These are phyloP conservation scores for Sporothrix mexicana DNA, from an alignment of 2,329 filamentous ascomycete genomes.

Conservation along the genomic window DNA sequence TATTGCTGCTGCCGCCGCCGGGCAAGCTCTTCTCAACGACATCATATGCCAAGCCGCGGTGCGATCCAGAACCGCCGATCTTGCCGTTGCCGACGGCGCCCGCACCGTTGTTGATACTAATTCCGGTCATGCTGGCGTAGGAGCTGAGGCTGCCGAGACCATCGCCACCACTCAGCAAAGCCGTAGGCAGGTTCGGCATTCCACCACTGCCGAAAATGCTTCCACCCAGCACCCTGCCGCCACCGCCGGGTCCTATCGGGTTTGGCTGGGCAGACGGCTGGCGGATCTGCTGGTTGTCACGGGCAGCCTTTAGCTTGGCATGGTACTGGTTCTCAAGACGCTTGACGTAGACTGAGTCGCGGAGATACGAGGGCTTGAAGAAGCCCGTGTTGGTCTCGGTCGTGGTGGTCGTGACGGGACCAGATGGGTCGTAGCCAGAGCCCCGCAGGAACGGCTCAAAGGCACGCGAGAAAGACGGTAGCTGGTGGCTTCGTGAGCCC, in stretches of 20 bases:
- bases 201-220: constrained; percentile 46
- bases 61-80: constrained; percentile 60
- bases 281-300: constrained; percentile 46
- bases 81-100: constrained; percentile 46
- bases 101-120: constrained; percentile 6
- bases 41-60: constrained; percentile 82
- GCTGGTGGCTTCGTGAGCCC: constrained; percentile 41
- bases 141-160: constrained; percentile 5
- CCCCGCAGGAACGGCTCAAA: constrained; percentile 56
- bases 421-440: constrained; percentile 38
- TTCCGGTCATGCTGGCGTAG: constrained; percentile 2
- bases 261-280: constrained; percentile 42
- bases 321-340: constrained; percentile 74
- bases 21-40: constrained; percentile 72
- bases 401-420: constrained; percentile 15
- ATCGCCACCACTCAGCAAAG: constrained; percentile 47
- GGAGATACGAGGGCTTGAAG: constrained; percentile 85
- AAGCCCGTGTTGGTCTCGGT: constrained; percentile 55
- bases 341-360: constrained; percentile 76
- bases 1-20: neutral
- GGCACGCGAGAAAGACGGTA: constrained; percentile 58
- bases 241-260: constrained; percentile 14
- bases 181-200: too few species aligned
- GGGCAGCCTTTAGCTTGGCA: constrained; percentile 60
- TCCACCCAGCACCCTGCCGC: constrained; percentile 7